Evolutionary conservation across 2,329 filamentous ascomycete species (phyloP).

Genomic region (Colletotrichum caudatum): DNA sequence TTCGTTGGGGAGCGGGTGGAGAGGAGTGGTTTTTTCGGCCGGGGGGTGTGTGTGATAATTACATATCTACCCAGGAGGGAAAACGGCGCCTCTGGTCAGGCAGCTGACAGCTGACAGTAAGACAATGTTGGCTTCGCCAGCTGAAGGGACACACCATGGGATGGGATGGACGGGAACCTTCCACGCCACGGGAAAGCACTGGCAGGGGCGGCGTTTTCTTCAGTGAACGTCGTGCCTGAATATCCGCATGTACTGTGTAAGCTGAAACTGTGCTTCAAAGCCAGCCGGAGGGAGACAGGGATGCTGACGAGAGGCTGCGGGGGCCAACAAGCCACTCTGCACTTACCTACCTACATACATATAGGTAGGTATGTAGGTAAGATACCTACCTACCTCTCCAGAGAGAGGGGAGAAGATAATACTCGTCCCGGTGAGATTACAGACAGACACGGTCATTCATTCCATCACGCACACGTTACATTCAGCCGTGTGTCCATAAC

Average conservation of each 20-base stretch:
- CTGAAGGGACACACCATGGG: neutral
- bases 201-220: slow-evolving; percentile 25
- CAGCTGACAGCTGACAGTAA: neutral
- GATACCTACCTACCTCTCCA: neutral
- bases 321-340: neutral
- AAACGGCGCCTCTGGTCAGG: neutral
- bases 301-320: neutral
- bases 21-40: neutral
- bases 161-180: neutral
- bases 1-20: slow-evolving; percentile 35
- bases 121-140: neutral
- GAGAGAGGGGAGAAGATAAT: neutral
- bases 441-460: neutral
- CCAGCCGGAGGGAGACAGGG: neutral
- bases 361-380: neutral
- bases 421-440: neutral
- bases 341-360: neutral
- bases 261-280: neutral
- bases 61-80: neutral
- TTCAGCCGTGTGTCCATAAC: neutral
- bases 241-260: neutral
- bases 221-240: slow-evolving; percentile 31
- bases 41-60: no score
- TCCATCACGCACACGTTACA: neutral
- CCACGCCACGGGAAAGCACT: neutral